Evolutionary conservation across 1,284 basidiomycete genomes (phyloP), one percentile per base, ranked within the genome.

Genomic region (Vanrija humicola): DNA sequence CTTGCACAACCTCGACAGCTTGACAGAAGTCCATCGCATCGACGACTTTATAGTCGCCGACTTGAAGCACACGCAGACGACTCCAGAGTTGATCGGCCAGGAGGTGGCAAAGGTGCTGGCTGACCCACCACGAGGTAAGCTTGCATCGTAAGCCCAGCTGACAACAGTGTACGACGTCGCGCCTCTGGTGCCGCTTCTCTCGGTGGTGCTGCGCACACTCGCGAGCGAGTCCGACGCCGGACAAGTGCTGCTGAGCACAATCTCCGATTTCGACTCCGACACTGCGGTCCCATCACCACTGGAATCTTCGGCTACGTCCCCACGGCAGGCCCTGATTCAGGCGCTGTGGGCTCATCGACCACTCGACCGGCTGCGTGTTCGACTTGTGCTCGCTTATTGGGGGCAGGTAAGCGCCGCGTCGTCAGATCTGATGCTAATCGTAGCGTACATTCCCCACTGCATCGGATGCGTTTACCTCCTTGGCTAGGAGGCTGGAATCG

Each of bases 1-100:
- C 40, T 67, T 68, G 40, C 69, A 73, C 53, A 69, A 66, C 46
- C 65, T 73, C 39, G 66, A 69, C 52, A 62, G 52, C 16, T 55
- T 59, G 26, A 69, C 65, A 2, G 71, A 75, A n/a, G 66, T 66
- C 5, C 55, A 58, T 23, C 54, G 71, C 29, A 51, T 55, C 10
- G 58, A 63, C n/a, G 60, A 55, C 19, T 63, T 73, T 43, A 44
- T 63, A 16, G 9, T 70, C 5, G 64, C 63, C 15, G 65, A 73
- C 39, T 48, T 72, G 10, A 62, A 62, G 34, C 34, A 34, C 34
- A 34, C 34, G 34, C 34, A 15, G 19, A 53, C 45, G 46, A 48
- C n/a, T 6, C 45, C 53, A 5, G 29, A 52, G 26, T 21, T 38
- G 6, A 6, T 46, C 9, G 25, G 46, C 2, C 16, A 29, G 0